Evolutionary conservation across 352 stramenopile genomes (phyloP), one percentile per base, ranked within the genome.

Genomic region (Pythium brassicae): DNA sequence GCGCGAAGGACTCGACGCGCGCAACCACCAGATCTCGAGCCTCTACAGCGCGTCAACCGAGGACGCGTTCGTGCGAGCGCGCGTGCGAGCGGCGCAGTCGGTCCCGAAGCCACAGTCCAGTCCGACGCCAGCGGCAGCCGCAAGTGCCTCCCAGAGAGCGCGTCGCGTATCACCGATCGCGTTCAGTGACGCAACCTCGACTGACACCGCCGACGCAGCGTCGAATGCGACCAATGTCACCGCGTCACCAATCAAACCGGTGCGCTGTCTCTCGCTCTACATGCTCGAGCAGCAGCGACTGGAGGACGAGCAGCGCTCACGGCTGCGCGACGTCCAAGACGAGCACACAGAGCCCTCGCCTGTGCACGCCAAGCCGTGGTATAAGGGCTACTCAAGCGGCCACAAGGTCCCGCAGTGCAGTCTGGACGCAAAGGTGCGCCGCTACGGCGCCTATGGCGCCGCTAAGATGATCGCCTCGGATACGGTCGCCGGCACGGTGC

Each of bases 401-500:
- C 54, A 65, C 44, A 71, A 78, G 37, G 39, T 63, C 4, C 59
- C 67, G 4, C 43, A 54, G 1, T 68, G 74, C 20, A 75, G 66
- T 3, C 26, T 83, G 8, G 75, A 86, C 20, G 75, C 73, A 9
- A 81, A 82, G 47, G 49, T 86, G 5, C 65, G 66, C 23, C 78
- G 75, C 0, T 88, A 88, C 55, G 78, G 78, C 17, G 75, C 71
- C 4, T 82, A 68, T 23, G 66, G 69, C 10, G 61, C 68, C 5
- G 55, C 57, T 44, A 82, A 82, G 52, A 72, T 78, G 69, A 42
- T 76, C 11, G 69, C 69, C 2, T 55, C 44, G 14, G 63, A 69
- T 20, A 77, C 63, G 3, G 42, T 20, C 11, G 50, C 53, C 9
- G 72, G 63, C 7, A 63, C 64, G 10, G 62, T 55, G 0, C 72